These are phyloP conservation scores for Triglochin maritima DNA, from an alignment of 106 monocot species.

Conservation along the genomic window DNA sequence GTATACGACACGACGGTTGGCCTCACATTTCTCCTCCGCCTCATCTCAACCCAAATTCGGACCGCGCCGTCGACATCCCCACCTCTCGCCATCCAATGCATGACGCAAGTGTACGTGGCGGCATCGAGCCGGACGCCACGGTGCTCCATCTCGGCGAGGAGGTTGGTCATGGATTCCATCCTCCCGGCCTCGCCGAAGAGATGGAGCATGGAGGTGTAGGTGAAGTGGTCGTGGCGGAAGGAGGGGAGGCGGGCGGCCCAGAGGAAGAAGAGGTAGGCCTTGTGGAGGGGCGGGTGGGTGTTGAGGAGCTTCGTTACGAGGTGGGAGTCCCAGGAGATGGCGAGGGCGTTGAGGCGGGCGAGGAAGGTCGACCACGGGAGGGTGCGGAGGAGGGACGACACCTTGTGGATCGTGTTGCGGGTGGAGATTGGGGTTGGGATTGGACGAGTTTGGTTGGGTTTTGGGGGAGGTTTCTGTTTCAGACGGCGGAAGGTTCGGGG, in stretches of 20 bases:
- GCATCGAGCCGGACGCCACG: constrained; percentile 38
- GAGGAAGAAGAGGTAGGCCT: constrained; percentile 87
- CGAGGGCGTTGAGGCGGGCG: constrained; percentile 22
- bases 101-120: constrained; percentile 41
- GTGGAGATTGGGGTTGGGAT: constrained; percentile 15
- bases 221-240: constrained; percentile 86
- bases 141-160: constrained; percentile 45
- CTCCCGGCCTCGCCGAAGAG: constrained; percentile 85
- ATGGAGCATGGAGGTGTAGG: constrained; percentile 91
- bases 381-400: constrained; percentile 47
- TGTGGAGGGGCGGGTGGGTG: constrained; percentile 74
- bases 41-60: constrained; percentile 70
- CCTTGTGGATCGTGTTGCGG: constrained; percentile 37
- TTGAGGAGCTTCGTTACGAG: constrained; percentile 72
- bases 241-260: constrained; percentile 30
- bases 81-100: constrained; percentile 54
- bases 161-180: constrained; percentile 37
- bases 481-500: too few species aligned
- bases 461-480: too few species aligned
- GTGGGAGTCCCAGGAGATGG: constrained; percentile 66
- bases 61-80: constrained; percentile 52
- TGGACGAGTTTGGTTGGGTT: too few species aligned
- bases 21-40: constrained; percentile 10
- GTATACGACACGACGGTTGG: constrained; percentile 70
- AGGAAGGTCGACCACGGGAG: constrained; percentile 42